Evolutionary conservation across 2,329 filamentous ascomycete species (phyloP), one percentile per base, ranked within the genome.

Genomic region (Tolypocladium album): DNA sequence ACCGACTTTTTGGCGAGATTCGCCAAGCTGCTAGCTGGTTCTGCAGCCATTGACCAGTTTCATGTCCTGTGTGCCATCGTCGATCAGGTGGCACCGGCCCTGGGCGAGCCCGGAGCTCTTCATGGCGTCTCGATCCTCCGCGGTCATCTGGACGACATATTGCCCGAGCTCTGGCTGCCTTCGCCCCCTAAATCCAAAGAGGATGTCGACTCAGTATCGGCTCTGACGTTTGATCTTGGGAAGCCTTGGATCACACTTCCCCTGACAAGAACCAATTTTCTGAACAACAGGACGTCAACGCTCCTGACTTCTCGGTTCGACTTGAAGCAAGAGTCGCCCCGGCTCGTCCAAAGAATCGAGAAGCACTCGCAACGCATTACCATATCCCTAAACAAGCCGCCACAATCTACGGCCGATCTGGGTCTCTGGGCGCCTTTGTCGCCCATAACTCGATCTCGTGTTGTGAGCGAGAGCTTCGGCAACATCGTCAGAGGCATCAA

Each of bases 251-350:
- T 81, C 59, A 83, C 79, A 7, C 61, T 92, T 2, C 89, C 89
- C 2, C 75, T 94, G 34, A 87, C 90, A 47, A 90, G 91, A 67
- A 95, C 90, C 0, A 75, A 91, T 8, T 94, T 94, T 68, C 82
- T 86, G 45, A 93, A 87, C 62, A 88, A 85, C 55, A 78, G 76
- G 34, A 76, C 76, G 1, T 86, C 86, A 2, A 88, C 85, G 1
- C 72, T 90, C 9, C 68, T 81, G 36, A 74, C 76, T 2, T 68
- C 68, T 13, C 66, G 68, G 12, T 71, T 71, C 57, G 65, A 71
- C 42, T 58, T 74, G 38, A 64, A 62, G 1, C 38, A 61, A 11
- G 64, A 53, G 24, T 57, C 55, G 1, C 60, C 67, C 4, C 65
- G 57, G 7, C 66, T 75, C 12, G 43, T 64, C 2, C 64, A 69